These are phyloP conservation scores for Podila verticillata DNA, from an alignment of 192 early-diverging fungal species.

Conservation along the genomic window DNA sequence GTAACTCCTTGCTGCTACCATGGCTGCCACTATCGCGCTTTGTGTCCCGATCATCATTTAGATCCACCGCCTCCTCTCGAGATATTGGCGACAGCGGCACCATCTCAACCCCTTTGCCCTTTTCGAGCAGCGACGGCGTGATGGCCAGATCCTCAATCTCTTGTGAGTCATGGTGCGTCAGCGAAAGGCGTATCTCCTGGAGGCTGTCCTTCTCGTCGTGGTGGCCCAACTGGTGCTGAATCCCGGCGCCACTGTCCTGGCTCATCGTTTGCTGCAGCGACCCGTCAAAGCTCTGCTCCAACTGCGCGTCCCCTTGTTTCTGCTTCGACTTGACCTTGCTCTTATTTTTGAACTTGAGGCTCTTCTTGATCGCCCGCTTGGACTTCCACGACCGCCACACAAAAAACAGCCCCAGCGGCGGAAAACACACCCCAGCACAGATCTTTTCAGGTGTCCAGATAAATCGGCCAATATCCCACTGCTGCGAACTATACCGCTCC, in stretches of 20 bases:
- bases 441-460: slow-evolving; percentile 28
- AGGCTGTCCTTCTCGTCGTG: not conserved
- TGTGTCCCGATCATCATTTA: no score
- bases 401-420: slow-evolving; percentile 39
- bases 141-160: slow-evolving; percentile 22
- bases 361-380: slow-evolving; percentile 22
- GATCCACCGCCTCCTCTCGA: no score
- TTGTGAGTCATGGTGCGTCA: not conserved
- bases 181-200: not conserved
- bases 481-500: slow-evolving; percentile 52
- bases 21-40: not conserved
- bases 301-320: not conserved
- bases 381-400: slow-evolving; percentile 34
- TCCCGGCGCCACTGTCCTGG: not conserved
- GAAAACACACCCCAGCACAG: slow-evolving; percentile 30
- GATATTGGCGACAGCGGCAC: no score
- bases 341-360: not conserved
- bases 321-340: slow-evolving; percentile 5
- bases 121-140: not conserved
- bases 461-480: slow-evolving; percentile 9
- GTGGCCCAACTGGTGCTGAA: not conserved
- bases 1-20: not conserved
- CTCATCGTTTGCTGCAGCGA: no score
- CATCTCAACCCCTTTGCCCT: not conserved
- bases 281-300: no score